Evolutionary conservation across 768 basidiomycete genomes (phyloP).

Genomic region (Xerocomellus dryophilus): DNA sequence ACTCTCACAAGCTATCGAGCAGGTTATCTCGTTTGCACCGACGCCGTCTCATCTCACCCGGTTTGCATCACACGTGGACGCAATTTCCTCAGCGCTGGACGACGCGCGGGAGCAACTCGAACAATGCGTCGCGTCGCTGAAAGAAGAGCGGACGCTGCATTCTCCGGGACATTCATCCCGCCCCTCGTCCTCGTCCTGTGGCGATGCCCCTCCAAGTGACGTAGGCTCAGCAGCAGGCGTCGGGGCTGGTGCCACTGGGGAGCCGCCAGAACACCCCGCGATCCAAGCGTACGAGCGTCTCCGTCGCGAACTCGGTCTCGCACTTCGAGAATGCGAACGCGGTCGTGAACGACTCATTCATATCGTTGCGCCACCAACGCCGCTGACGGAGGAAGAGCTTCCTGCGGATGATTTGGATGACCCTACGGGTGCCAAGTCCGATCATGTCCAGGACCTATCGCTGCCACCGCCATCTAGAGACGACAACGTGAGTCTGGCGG

Average conservation of each 20-base stretch:
- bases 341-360: constrained; percentile 64
- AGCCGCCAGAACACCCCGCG: constrained; percentile 42
- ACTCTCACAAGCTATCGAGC: constrained; percentile 13
- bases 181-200: constrained; percentile 19
- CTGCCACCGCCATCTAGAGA: not conserved
- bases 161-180: constrained; percentile 22
- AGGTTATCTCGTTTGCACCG: constrained; percentile 60
- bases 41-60: constrained; percentile 65
- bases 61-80: constrained; percentile 71
- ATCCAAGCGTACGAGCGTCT: constrained; percentile 73
- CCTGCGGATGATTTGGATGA: not conserved
- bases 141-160: constrained; percentile 32
- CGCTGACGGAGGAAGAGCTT: constrained; percentile 38
- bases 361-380: constrained; percentile 47
- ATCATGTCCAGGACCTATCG: not conserved
- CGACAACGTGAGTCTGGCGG: constrained; percentile 6
- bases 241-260: not conserved
- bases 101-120: constrained; percentile 69
- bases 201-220: not conserved
- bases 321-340: constrained; percentile 78
- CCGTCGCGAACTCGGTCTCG: constrained; percentile 72
- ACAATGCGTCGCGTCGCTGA: constrained; percentile 57
- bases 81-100: constrained; percentile 63
- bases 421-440: too few species aligned
- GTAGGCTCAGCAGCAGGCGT: not conserved